Evolutionary conservation across 352 stramenopile species (phyloP), one percentile per base, ranked within the genome.

Genomic region (Pythium diclinum): DNA sequence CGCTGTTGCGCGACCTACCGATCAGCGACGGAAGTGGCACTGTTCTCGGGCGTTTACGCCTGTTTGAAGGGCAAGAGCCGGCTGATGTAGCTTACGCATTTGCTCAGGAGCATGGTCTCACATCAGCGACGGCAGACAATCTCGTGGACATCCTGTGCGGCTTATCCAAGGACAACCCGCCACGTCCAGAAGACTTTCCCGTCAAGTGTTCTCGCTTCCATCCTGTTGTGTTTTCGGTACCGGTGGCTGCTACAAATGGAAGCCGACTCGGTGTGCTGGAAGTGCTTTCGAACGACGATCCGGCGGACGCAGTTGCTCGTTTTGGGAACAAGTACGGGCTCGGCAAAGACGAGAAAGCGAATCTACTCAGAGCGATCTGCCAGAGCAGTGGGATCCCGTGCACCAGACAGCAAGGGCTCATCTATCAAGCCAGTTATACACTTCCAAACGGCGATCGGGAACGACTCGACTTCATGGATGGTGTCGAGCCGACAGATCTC

Each of bases 291-390:
- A 73, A 85, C 21, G 85, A 94, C 61, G 85, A 94, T 13, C 75
- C 83, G 5, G 83, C 85, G 0, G 85, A 94, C 52, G 79, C 85
- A 10, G 78, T 92, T 56, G 80, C 83, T 5, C 76, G 80, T 6
- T 94, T 94, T 56, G 85, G 85, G 1, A 89, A 88, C 59, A 83
- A 86, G 42, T 72, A 92, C 67, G 80, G 81, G 16, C 71, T 94
- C 25, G 54, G 65, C 14, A 54, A 53, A 6, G 68, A 85, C 33
- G 78, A 91, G 55, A 91, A 94, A 63, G 68, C 74, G 0, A 88
- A 68, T 48, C 71, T 94, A 2, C 72, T 80, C 38, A 38, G 38
- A 0, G 78, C 75, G 0, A 77, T 94, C 10, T 94, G 85, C 34
- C 40, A 88, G 14, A 75, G 66, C 32, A 81, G 74, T 56, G 73